Percentiles rank a stretch among this genome's conserved stretches.
Conservation (phyloP, 768 basidiomycete species). For the Boletus coccyginus region DNA sequence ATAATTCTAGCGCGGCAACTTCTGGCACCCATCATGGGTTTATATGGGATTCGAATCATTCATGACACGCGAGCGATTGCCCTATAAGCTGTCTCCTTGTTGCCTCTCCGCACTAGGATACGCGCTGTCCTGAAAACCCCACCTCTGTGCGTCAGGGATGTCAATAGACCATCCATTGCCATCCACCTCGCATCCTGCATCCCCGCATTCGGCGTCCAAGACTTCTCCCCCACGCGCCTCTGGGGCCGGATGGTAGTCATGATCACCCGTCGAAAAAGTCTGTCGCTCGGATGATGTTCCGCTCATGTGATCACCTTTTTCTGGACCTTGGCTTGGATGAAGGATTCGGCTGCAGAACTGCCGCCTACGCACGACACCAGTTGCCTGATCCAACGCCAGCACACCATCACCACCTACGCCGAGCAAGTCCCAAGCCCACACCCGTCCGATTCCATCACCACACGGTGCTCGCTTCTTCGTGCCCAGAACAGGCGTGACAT, state of each 20-base stretch:
- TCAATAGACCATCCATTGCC: conserved; percentile 22
- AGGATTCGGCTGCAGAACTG: conserved; percentile 64
- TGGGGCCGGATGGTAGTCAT: conserved; percentile 65
- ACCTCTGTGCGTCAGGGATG: no score
- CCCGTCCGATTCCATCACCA: conserved; percentile 85
- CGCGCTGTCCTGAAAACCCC: no score
- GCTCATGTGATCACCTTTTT: conserved; percentile 88
- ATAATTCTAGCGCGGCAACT: no score
- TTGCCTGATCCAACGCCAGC: not conserved
- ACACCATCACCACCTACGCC: conserved; percentile 56
- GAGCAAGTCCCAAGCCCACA: conserved; percentile 94
- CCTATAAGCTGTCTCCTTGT: no score
- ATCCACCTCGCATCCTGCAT: conserved; percentile 69
- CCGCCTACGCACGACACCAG: conserved; percentile 50
- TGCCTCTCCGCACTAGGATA: no score
- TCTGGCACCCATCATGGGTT: no score
- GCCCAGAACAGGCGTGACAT: conserved; percentile 77
- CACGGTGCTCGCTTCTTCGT: conserved; percentile 76
- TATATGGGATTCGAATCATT: no score
- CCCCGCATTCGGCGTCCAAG: conserved; percentile 81
- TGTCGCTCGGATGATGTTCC: conserved; percentile 70
- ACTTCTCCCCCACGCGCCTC: conserved; percentile 71
- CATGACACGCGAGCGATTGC: no score
- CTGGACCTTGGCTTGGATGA: conserved; percentile 75
- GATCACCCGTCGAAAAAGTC: no score